Evolutionary conservation across 2,329 filamentous ascomycete genomes (phyloP).

Genomic region (Apiospora marii): DNA sequence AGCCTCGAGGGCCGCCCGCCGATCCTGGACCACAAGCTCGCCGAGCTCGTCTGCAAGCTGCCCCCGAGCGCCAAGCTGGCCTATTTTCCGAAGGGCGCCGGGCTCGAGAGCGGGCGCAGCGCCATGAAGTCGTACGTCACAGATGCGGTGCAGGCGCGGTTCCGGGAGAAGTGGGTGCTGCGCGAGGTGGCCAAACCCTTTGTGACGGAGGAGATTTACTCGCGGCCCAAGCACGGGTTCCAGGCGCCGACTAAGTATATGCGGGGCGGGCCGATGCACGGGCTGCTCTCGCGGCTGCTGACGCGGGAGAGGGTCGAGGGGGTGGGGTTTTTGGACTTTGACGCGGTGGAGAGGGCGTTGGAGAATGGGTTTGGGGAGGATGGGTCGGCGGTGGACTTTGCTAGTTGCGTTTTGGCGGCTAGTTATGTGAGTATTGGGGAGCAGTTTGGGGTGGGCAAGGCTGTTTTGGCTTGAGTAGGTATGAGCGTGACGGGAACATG

Average conservation of each 20-base stretch:
- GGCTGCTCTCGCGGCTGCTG: slow-evolving; percentile 40
- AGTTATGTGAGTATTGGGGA: slow-evolving; percentile 53
- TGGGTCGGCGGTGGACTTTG: slow-evolving; percentile 43
- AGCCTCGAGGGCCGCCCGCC: slow-evolving; percentile 32
- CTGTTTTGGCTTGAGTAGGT: not conserved
- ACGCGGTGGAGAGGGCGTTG: slow-evolving; percentile 46
- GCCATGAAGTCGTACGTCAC: slow-evolving; percentile 22
- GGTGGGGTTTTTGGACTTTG: slow-evolving; percentile 51
- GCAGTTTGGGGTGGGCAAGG: slow-evolving; percentile 48
- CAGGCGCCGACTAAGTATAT: slow-evolving; percentile 50
- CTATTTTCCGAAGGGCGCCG: slow-evolving; percentile 25
- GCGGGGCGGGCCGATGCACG: slow-evolving; percentile 51
- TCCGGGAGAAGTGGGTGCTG: slow-evolving; percentile 35
- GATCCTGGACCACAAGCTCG: slow-evolving; percentile 32
- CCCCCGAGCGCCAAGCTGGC: slow-evolving; percentile 31
- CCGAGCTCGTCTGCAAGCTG: slow-evolving; percentile 28
- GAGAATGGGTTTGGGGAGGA: slow-evolving; percentile 47
- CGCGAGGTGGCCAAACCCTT: slow-evolving; percentile 31
- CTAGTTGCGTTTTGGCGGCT: slow-evolving; percentile 47
- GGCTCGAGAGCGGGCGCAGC: slow-evolving; percentile 22
- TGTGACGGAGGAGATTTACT: slow-evolving; percentile 54
- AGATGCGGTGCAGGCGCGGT: slow-evolving; percentile 18
- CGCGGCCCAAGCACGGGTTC: slow-evolving; percentile 56
- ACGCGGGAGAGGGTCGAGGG: slow-evolving; percentile 46
- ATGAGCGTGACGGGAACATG: too few species aligned